A percentile compares a stretch with the other conserved stretches of the same genome.
Conservation (phyloP, 2,329 filamentous ascomycete genomes). For the Colletotrichum limetticola region DNA sequence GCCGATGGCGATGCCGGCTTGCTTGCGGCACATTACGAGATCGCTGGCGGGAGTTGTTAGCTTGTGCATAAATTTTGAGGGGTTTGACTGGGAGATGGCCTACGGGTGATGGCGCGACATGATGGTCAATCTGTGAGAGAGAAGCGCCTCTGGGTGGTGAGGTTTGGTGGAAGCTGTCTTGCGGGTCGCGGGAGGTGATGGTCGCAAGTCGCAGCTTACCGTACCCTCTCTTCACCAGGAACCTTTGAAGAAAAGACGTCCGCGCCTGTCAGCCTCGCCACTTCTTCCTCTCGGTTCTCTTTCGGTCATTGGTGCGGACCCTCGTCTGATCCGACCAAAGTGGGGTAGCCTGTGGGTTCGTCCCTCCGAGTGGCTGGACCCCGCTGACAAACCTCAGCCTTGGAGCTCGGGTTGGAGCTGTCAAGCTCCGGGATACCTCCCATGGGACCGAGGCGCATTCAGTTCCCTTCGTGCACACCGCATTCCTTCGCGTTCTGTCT, state of each 20-base stretch:
- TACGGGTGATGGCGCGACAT: slow-evolving; percentile 97
- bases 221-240: background rate
- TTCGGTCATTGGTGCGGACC: slow-evolving; percentile 19
- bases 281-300: slow-evolving; percentile 33
- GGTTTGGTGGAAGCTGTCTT: slow-evolving; percentile 13
- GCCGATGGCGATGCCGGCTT: slow-evolving; percentile 96
- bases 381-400: slow-evolving; percentile 36
- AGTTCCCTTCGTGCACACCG: background rate
- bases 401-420: slow-evolving; percentile 24
- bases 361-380: slow-evolving; percentile 12
- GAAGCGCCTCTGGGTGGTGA: background rate
- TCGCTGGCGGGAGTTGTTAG: slow-evolving; percentile 67
- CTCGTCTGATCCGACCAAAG: slow-evolving; percentile 12
- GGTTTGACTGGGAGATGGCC: slow-evolving; percentile 44
- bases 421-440: background rate
- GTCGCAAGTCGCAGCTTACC: slow-evolving; percentile 4
- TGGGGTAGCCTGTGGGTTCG: background rate
- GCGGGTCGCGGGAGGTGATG: slow-evolving; percentile 1
- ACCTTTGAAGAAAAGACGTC: background rate
- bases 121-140: slow-evolving; percentile 40
- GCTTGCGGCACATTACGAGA: slow-evolving; percentile 99
- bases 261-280: slow-evolving; percentile 59
- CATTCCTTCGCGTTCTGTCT: background rate
- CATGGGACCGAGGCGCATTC: slow-evolving; percentile 1
- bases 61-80: slow-evolving; percentile 28